Percentiles rank a stretch among this genome's conserved stretches.
Evolutionary conservation across 371 early-diverging fungal genomes (phyloP).

Genomic region (Saksenaea oblongispora): DNA sequence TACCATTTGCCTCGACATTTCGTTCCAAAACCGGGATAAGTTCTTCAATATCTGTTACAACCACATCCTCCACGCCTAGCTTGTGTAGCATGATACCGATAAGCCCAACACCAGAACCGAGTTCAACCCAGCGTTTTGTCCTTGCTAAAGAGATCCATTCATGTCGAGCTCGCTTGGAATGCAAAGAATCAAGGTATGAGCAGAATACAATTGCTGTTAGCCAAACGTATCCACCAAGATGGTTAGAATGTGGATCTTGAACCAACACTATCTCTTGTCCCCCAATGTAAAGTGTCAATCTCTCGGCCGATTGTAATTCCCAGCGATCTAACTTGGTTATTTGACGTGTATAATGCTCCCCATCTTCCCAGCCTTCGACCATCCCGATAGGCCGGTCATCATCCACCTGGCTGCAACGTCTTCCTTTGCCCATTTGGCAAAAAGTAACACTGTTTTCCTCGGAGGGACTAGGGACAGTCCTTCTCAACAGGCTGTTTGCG

Average conservation of each 20-base stretch:
- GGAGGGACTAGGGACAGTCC: too few relatives aligned
- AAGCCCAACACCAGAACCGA: constrained; percentile 55
- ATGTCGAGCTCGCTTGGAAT: constrained; percentile 23
- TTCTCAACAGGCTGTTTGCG: too few relatives aligned
- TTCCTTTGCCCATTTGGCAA: constrained; percentile 5
- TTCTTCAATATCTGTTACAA: constrained; percentile 50
- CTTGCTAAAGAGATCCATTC: constrained; percentile 43
- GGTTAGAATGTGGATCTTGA: constrained; percentile 53
- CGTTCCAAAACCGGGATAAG: constrained; percentile 42
- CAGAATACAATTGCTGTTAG: constrained; percentile 50
- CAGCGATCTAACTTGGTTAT: constrained; percentile 53
- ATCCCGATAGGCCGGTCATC: constrained; percentile 41
- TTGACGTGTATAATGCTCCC: constrained; percentile 34
- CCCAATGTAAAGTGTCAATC: constrained; percentile 42
- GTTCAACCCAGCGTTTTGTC: constrained; percentile 47
- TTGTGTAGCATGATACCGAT: constrained; percentile 51
- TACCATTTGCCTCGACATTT: constrained; percentile 48
- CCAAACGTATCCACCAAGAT: constrained; percentile 51
- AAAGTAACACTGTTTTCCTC: too few relatives aligned
- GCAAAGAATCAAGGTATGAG: constrained; percentile 39
- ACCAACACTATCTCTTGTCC: constrained; percentile 36
- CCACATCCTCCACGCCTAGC: constrained; percentile 44
- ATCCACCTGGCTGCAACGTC: constrained; percentile 8
- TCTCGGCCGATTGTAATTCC: constrained; percentile 54
- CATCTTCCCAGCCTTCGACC: constrained; percentile 58